These are phyloP conservation scores for Boletales sp. DNA, from an alignment of 768 basidiomycete genomes.

Conservation along the genomic window DNA sequence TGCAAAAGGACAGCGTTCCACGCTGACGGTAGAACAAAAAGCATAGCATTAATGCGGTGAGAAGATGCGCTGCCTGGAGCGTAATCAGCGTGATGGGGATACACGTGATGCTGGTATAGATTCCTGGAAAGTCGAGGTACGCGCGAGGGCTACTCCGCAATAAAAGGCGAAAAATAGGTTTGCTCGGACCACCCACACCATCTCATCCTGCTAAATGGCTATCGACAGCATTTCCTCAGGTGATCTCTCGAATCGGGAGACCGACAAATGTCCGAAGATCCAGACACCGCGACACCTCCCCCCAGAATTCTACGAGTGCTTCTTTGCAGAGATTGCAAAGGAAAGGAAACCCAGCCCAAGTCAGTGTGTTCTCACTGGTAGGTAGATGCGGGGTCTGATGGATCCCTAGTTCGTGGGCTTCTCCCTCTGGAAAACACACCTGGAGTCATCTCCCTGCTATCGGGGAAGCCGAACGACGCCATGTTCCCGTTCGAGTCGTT, in stretches of 20 bases:
- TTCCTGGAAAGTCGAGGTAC: no score
- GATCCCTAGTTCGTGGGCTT: slow-evolving; percentile 56
- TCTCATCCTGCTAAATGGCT: slow-evolving; percentile 4
- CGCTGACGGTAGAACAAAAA: no score
- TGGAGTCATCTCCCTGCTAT: slow-evolving; percentile 76
- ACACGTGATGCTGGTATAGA: no score
- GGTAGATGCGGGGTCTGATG: neutral
- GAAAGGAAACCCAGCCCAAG: slow-evolving; percentile 59
- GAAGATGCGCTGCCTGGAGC: no score
- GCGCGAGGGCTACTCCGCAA: no score
- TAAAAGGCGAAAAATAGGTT: no score
- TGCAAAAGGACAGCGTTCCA: no score
- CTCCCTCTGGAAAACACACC: slow-evolving; percentile 76
- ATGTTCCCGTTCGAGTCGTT: slow-evolving; percentile 90
- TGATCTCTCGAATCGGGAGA: neutral
- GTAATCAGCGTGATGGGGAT: no score
- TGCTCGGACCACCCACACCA: neutral
- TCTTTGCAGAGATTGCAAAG: slow-evolving; percentile 62
- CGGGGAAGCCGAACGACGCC: slow-evolving; percentile 88
- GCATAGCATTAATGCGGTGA: no score
- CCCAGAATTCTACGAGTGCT: slow-evolving; percentile 50
- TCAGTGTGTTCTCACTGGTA: slow-evolving; percentile 27
- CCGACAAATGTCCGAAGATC: neutral
- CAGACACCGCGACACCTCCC: slow-evolving; percentile 36
- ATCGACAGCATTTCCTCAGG: neutral